Percentiles rank a stretch among this genome's conserved stretches.
These are phyloP conservation scores for Galerina sulciceps DNA, from an alignment of 768 basidiomycete species.

Conservation along the genomic window DNA sequence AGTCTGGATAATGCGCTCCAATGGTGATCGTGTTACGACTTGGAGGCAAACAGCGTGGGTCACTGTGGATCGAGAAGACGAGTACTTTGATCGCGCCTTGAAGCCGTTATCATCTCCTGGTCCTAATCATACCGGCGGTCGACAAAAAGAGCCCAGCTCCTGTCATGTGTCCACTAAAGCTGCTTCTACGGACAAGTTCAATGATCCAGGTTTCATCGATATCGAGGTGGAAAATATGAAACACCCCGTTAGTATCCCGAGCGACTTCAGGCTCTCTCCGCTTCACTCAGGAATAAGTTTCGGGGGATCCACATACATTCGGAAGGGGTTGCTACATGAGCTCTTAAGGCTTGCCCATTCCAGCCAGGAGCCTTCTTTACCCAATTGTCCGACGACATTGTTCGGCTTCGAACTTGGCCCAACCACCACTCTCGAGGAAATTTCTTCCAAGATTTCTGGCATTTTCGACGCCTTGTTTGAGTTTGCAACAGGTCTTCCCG, in stretches of 20 bases:
- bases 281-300: constrained; percentile 61
- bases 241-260: constrained; percentile 25
- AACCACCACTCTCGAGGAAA: constrained; percentile 43
- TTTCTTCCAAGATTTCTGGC: constrained; percentile 49
- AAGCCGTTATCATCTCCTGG: constrained; percentile 11
- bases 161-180: not conserved
- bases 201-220: not conserved
- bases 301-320: constrained; percentile 53
- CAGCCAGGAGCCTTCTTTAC: constrained; percentile 31
- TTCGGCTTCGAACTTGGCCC: constrained; percentile 49
- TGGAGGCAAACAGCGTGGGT: constrained; percentile 29
- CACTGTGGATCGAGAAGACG: constrained; percentile 49
- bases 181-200: not conserved
- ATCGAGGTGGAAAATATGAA: not conserved
- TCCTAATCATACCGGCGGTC: not conserved
- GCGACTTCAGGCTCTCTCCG: constrained; percentile 57
- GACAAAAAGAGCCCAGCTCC: not conserved
- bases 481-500: constrained; percentile 40
- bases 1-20: constrained; percentile 42
- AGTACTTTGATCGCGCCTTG: constrained; percentile 43
- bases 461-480: constrained; percentile 49
- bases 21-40: constrained; percentile 37
- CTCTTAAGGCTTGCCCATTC: constrained; percentile 44
- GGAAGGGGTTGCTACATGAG: constrained; percentile 63
- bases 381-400: constrained; percentile 28